Evolutionary conservation across 164 flowering plant species (phyloP), one percentile per base, ranked within the genome.

Genomic region (Platanus orientalis): DNA sequence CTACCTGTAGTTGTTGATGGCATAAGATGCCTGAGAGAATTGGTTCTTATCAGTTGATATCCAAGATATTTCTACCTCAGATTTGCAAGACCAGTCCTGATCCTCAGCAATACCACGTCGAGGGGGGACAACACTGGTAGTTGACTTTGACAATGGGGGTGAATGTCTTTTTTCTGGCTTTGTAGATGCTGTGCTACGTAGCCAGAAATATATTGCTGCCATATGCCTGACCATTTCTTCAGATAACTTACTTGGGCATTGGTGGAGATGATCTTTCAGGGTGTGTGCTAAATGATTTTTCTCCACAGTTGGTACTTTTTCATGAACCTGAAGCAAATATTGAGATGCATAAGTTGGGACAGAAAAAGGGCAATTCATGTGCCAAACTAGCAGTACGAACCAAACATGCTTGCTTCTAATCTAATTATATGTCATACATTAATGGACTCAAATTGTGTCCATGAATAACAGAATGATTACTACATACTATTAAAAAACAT

Each of bases 221-320:
- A 89, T 91, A 64, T 85, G 81, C 74, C 80, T 77, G 50, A 91
- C 87, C 85, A 91, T 79, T 69, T 87, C 94, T 74, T 87, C 91
- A 5, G 97, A 86, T 65, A 91, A 69, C 61, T 82, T 87, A 79
- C 84, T 79, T 1, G 96, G 97, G 50, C 92, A 89, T 67, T 81
- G 84, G 69, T 78, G 58, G 34, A 89, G 85, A 74, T 91, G 92
- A 65, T 87, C 97, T 70, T 87, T 89, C 60, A 84, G 69, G 21
- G 86, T 84, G 58, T 76, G 77, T 19, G 75, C 58, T 39, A 67
- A 57, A 39, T 80, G 45, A 42, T 71, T 70, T 67, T 72, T 84
- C 58, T 68, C 79, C 50, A 51, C 30, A 11, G 44, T 54, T 26
- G 69, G 70, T 69, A 69, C 58, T 61, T 73, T 76, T 28, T 62